A percentile compares a stretch with the other conserved stretches of the same genome.
phyloP scores from a whole-genome alignment of 2,329 filamentous ascomycete genomes.

The Colletotrichum musae region DNA sequence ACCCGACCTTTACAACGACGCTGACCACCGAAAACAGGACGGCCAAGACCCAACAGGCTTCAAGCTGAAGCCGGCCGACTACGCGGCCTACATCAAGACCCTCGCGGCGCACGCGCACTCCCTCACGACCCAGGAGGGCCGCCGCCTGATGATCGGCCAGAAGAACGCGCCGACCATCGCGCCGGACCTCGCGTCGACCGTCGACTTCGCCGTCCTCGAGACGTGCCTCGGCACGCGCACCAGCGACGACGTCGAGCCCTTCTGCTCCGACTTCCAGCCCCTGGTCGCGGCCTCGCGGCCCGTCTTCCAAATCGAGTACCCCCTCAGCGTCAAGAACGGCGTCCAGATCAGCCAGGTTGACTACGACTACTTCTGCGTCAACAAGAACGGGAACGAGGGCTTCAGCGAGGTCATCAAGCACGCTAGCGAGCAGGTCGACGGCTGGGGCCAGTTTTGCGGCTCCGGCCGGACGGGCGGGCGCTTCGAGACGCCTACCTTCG shows the following conservation, averaged over 20 bases:
- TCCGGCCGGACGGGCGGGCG: slow-evolving; percentile 33
- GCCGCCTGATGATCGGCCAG: slow-evolving; percentile 50
- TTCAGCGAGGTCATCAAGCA: slow-evolving; percentile 53
- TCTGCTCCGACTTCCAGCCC: slow-evolving; percentile 49
- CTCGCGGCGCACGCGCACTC: slow-evolving; percentile 50
- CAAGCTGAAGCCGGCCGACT: slow-evolving; percentile 47
- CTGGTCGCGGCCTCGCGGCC: slow-evolving; percentile 50
- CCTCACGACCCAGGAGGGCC: slow-evolving; percentile 44
- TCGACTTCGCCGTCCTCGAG: slow-evolving; percentile 55
- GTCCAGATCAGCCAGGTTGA: slow-evolving; percentile 46
- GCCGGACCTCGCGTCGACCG: slow-evolving; percentile 43
- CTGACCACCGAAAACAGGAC: slow-evolving; percentile 34
- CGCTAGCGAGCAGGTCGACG: slow-evolving; percentile 50
- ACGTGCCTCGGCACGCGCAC: slow-evolving; percentile 47
- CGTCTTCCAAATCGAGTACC: slow-evolving; percentile 54
- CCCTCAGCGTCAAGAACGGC: slow-evolving; percentile 45
- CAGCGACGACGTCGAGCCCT: slow-evolving; percentile 45
- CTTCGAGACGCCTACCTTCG: slow-evolving; percentile 46
- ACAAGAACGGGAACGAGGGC: slow-evolving; percentile 46
- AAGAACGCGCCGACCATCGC: slow-evolving; percentile 51
- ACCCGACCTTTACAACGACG: too few relatives aligned
- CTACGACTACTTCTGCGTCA: slow-evolving; percentile 46
- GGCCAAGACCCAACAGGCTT: slow-evolving; percentile 49
- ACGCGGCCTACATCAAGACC: slow-evolving; percentile 47
- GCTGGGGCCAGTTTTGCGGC: slow-evolving; percentile 51